These are phyloP conservation scores for Pelargonium australe DNA, from an alignment of 441 rosid species.

Conservation along the genomic window DNA sequence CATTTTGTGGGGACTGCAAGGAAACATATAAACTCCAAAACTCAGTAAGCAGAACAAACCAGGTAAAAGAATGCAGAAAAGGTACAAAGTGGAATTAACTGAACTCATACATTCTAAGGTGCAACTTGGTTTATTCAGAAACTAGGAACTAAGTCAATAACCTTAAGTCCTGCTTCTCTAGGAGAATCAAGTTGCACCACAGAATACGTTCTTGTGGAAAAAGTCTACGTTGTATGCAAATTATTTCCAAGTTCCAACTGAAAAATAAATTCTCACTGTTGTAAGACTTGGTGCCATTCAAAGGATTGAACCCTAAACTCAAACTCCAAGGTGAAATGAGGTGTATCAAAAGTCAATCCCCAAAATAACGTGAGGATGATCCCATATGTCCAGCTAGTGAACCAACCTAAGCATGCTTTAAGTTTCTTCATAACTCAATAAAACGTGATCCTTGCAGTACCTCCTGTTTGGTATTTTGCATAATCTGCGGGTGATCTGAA, in stretches of 20 bases:
- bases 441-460: constrained; percentile 23
- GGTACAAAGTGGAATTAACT: neutral
- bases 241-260: neutral
- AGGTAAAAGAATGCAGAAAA: neutral
- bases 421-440: neutral
- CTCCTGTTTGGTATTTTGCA: constrained; percentile 34
- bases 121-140: neutral
- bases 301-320: neutral
- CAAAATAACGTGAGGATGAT: neutral
- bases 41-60: constrained; percentile 5
- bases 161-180: neutral
- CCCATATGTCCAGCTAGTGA: neutral
- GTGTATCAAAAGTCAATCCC: constrained; percentile 2
- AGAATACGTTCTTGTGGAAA: neutral
- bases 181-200: neutral
- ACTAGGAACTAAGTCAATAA: neutral
- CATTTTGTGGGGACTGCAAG: constrained; percentile 28
- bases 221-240: neutral
- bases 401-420: constrained; percentile 7
- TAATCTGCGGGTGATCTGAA: constrained; percentile 37
- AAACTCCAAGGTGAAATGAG: neutral
- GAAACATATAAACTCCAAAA: constrained; percentile 3
- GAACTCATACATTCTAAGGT: neutral
- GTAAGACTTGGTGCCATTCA: neutral
- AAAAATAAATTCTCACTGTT: constrained; percentile 9